A percentile compares a stretch with the other conserved stretches of the same genome.
phyloP scores from a whole-genome alignment of 352 stramenopile genomes.

The Phytophthora palmivora region DNA sequence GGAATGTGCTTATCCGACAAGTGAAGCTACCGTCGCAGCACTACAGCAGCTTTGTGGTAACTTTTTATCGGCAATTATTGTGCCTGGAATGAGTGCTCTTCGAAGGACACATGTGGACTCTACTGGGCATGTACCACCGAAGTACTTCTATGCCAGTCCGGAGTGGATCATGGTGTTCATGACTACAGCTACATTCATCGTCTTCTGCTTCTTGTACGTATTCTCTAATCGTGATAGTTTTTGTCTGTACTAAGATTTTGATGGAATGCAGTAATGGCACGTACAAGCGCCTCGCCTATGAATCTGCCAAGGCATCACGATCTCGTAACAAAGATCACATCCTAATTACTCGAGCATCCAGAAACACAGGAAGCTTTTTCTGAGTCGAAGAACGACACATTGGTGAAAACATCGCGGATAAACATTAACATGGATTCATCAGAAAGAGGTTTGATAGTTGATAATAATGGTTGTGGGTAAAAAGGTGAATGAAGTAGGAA shows the following conservation, averaged over 20 bases:
- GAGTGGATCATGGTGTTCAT: constrained; percentile 66
- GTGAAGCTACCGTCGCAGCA: constrained; percentile 75
- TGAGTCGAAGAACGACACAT: too few relatives aligned
- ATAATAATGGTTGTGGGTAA: neutral
- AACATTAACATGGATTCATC: too few relatives aligned
- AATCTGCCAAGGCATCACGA: constrained; percentile 20
- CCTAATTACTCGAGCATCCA: constrained; percentile 14
- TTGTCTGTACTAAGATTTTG: neutral
- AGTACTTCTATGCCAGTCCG: constrained; percentile 64
- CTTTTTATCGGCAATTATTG: constrained; percentile 69
- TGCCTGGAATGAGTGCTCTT: constrained; percentile 59
- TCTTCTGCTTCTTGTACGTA: constrained; percentile 71
- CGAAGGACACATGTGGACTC: constrained; percentile 48
- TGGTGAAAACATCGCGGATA: too few relatives aligned
- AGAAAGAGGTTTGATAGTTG: too few relatives aligned
- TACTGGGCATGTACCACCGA: constrained; percentile 51
- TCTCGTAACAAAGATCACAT: constrained; percentile 10
- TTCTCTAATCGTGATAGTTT: neutral
- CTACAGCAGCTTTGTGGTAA: constrained; percentile 84
- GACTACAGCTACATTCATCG: constrained; percentile 45
- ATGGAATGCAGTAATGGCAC: constrained; percentile 46
- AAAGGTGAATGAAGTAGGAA: neutral
- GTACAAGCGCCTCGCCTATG: constrained; percentile 62
- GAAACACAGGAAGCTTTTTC: constrained; percentile 31
- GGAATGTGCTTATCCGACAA: constrained; percentile 79